Conservation (phyloP, 192 early-diverging fungal species). For the Diversispora eburnea region DNA sequence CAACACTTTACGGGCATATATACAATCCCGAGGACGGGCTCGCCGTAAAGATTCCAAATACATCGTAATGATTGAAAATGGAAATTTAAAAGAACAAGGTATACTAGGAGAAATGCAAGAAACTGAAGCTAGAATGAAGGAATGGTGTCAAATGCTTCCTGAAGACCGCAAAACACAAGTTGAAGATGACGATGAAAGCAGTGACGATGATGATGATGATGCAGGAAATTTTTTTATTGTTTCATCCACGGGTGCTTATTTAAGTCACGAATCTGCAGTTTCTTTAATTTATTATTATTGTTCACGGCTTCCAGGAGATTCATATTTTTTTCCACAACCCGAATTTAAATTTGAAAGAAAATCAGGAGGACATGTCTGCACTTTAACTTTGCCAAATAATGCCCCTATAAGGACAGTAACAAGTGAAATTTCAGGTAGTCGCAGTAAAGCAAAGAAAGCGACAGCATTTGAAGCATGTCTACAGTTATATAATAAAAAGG, state of each 20-base stretch:
- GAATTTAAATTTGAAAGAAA: conserved; percentile 43
- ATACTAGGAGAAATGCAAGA: conserved; percentile 38
- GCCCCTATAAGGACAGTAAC: conserved; percentile 53
- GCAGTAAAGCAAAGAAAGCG: conserved; percentile 61
- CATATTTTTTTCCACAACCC: conserved; percentile 51
- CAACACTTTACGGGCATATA: conserved; percentile 68
- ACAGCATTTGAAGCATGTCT: conserved; percentile 70
- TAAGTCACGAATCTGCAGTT: conserved; percentile 68
- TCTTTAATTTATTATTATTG: conserved; percentile 70
- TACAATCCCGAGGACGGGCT: conserved; percentile 89
- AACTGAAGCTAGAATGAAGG: conserved; percentile 57
- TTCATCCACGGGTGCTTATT: conserved; percentile 60
- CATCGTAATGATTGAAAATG: conserved; percentile 64
- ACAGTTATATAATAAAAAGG: conserved; percentile 61
- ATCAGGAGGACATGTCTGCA: conserved; percentile 43
- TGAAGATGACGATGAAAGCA: conserved; percentile 8
- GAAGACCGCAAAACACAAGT: conserved; percentile 35
- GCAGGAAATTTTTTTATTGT: conserved; percentile 53
- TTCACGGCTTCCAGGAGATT: conserved; percentile 62
- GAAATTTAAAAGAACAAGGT: conserved; percentile 39
- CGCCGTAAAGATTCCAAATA: conserved; percentile 69
- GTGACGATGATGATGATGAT: conserved; percentile 17
- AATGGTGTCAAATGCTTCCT: conserved; percentile 54
- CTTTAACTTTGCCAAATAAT: conserved; percentile 57
- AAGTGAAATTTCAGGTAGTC: conserved; percentile 53